Conservation (phyloP, 2,329 filamentous ascomycete species). For the Aschersonia sp. region DNA sequence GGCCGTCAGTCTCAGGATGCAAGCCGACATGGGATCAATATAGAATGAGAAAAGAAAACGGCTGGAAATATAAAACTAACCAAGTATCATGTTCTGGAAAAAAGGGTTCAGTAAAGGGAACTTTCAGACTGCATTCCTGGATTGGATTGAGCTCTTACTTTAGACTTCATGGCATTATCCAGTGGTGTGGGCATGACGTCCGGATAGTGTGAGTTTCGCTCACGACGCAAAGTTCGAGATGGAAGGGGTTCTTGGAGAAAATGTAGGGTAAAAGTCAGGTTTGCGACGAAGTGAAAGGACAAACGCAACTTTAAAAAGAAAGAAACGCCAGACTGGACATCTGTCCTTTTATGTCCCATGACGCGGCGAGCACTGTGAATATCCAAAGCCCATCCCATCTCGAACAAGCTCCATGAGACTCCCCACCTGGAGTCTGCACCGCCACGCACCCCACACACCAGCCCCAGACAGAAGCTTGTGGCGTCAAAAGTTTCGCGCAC, state of each 20-base stretch:
- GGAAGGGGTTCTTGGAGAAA: background rate
- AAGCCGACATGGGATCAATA: too few species aligned
- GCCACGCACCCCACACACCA: too few species aligned
- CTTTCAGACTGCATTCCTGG: too few species aligned
- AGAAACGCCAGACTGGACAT: too few species aligned
- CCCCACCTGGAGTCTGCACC: too few species aligned
- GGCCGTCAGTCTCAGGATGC: too few species aligned
- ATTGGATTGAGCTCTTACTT: conserved; percentile 28
- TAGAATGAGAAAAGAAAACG: background rate
- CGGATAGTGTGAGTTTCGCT: background rate
- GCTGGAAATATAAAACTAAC: conserved; percentile 24
- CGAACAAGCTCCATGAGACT: too few species aligned
- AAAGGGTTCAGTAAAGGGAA: background rate
- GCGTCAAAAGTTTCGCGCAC: conserved; percentile 5
- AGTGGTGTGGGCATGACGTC: conserved; percentile 52
- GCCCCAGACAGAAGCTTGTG: too few species aligned
- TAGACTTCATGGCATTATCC: conserved; percentile 55
- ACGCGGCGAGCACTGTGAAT: background rate
- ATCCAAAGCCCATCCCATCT: too few species aligned
- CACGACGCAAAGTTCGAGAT: background rate
- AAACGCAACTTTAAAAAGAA: too few species aligned
- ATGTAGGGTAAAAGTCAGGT: too few species aligned
- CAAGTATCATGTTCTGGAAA: conserved; percentile 53
- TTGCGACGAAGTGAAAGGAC: background rate
- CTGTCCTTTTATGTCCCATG: background rate